phyloP scores from a whole-genome alignment of 768 basidiomycete species.

The Mycena latifolia region DNA sequence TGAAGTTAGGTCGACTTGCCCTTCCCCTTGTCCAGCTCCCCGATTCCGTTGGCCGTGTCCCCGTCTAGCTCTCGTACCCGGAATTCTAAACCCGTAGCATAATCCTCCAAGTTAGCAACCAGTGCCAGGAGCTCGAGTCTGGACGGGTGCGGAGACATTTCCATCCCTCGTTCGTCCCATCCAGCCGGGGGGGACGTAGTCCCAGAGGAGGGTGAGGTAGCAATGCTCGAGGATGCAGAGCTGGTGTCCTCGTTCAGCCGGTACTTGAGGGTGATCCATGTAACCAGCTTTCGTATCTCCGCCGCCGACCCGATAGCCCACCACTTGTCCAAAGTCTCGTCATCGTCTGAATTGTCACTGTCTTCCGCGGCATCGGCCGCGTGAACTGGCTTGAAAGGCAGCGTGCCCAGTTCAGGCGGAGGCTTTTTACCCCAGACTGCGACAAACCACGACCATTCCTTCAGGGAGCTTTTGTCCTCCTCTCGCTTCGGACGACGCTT shows the following conservation, averaged over 20 bases:
- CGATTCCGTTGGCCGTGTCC: constrained; percentile 30
- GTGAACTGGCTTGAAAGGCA: constrained; percentile 36
- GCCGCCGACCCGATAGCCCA: constrained; percentile 79
- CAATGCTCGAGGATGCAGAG: constrained; percentile 22
- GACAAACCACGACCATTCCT: constrained; percentile 83
- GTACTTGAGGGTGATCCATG: constrained; percentile 71
- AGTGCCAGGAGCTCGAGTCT: constrained; percentile 45
- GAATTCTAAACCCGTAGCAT: constrained; percentile 72
- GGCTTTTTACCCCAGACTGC: constrained; percentile 78
- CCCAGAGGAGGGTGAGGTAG: constrained; percentile 18
- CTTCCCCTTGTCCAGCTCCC: constrained; percentile 27
- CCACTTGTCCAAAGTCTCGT: constrained; percentile 68
- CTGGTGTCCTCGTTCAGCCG: constrained; percentile 52
- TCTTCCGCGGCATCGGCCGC: constrained; percentile 42
- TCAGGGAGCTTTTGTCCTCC: constrained; percentile 65
- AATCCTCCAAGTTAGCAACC: constrained; percentile 68
- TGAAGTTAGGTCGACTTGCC: constrained; percentile 21
- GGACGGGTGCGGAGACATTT: constrained; percentile 34
- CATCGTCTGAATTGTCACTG: constrained; percentile 48
- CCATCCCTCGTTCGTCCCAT: constrained; percentile 33
- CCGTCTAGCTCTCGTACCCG: constrained; percentile 50
- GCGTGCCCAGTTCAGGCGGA: constrained; percentile 37
- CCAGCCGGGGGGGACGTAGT: constrained; percentile 10
- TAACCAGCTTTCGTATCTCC: constrained; percentile 73
- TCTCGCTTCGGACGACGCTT: constrained; percentile 53